Base-by-base conservation (phyloP, 2,329 filamentous ascomycete species). In the Colletotrichum acutatum region DNA sequence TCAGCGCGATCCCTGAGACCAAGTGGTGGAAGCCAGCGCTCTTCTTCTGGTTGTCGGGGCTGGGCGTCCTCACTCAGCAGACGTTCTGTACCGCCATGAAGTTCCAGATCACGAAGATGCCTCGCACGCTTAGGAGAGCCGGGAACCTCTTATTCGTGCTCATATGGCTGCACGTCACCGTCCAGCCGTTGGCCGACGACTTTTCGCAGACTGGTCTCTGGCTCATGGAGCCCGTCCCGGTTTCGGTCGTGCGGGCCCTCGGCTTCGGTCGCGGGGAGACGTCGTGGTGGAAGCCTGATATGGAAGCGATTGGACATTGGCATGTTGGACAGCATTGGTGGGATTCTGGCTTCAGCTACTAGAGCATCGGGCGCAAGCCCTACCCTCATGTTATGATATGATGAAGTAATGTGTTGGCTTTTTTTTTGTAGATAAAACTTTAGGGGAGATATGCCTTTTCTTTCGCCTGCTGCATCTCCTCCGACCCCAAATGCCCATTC, bases 181-280 rank as follows among this genome's bases (percentile, higher is more conserved):
- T 89, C 0, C 86, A 86, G 53, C 80, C 91, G 46, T 86, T 98
- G n/a, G 85, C 91, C 12, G 90, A 97, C 78, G 95, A 98, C 78
- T 91, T 97, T 79, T 88, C 92, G 0, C 86, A 88, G 12, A 89
- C 90, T 0, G 95, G 94, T 0, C 78, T 97, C 0, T 98, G 94
- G 93, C 82, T 97, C 16, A 90, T 91, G 74, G 95, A 98, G 81
- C 94, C 95, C 0, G 83, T 97, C n/a, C 94, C 95, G 0, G 75
- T 96, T 9, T 97, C 94, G 66, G 79, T 88, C 0, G 78, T 95
- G n/a, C 86, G 94, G 30, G 89, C 87, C 2, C 42, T 95, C 19
- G 92, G 93, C 0, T 84, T 92, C 42, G 93, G 92, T 0, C 83
- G 84, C 1, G 81, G 86, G 22, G 89, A 88, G 0, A 91, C 93